Percentiles rank a stretch among this genome's conserved stretches.
Conservation (phyloP, 176 grass and related monocot genomes). For the Pharus latifolius region DNA sequence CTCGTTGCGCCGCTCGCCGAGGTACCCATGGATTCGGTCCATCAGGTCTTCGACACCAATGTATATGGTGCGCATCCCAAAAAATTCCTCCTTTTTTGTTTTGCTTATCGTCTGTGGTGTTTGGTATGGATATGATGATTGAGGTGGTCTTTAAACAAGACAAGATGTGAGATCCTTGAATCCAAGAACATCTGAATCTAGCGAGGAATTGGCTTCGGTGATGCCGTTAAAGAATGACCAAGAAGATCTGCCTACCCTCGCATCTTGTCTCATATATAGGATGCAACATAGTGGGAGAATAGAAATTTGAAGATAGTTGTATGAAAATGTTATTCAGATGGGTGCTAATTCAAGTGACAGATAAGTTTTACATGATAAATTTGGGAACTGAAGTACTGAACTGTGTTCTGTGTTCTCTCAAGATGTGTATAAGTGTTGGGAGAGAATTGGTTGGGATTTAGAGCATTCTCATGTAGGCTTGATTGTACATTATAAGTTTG, state of each 20-base stretch:
- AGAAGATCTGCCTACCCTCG: neutral
- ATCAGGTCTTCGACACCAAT: slow-evolving; percentile 71
- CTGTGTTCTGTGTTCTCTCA: neutral
- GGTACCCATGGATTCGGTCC: slow-evolving; percentile 57
- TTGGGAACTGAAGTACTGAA: neutral
- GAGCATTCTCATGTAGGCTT: neutral
- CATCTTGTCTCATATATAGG: no score
- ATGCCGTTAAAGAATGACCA: neutral
- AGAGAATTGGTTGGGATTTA: neutral
- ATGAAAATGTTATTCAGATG: neutral
- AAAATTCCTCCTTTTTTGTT: neutral
- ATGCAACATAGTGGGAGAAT: neutral
- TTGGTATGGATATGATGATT: neutral
- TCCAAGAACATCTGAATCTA: no score
- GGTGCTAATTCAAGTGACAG: neutral
- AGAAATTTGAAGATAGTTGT: neutral
- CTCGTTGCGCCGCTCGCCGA: slow-evolving; percentile 80
- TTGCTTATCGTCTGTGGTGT: neutral
- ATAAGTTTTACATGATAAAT: neutral
- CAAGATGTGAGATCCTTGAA: slow-evolving; percentile 11
- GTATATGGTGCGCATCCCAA: slow-evolving; percentile 56
- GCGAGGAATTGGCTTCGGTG: no score
- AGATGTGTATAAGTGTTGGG: neutral
- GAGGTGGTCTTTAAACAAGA: neutral
- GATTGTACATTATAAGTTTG: neutral